These are phyloP conservation scores for Adiantum capillusveneris DNA, from an alignment of 75 land plant genomes.

Conservation along the genomic window DNA sequence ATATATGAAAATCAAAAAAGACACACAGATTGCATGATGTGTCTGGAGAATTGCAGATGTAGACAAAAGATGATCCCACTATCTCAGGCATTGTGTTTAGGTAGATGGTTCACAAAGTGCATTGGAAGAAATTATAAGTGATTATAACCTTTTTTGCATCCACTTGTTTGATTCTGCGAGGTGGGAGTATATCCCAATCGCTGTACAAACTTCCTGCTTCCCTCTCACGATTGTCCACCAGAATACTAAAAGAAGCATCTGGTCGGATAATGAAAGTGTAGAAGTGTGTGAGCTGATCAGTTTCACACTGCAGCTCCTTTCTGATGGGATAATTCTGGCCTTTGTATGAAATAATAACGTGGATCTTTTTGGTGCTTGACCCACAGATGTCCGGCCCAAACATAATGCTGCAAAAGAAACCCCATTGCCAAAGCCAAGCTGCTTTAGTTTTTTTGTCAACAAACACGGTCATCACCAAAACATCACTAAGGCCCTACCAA, in stretches of 20 bases:
- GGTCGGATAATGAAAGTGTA: slow-evolving; percentile 67
- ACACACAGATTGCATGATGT: no score
- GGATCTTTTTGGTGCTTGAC: slow-evolving; percentile 57
- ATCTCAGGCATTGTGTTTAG: neutral
- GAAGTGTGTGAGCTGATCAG: slow-evolving; percentile 70
- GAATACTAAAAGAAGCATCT: slow-evolving; percentile 55
- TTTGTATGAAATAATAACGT: slow-evolving; percentile 58
- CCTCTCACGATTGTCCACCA: slow-evolving; percentile 48
- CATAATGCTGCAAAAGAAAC: slow-evolving; percentile 47
- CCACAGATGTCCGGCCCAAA: slow-evolving; percentile 77
- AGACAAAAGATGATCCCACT: neutral
- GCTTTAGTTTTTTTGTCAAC: no score
- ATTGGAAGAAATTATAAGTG: no score
- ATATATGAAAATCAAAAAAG: no score
- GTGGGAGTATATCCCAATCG: slow-evolving; percentile 97
- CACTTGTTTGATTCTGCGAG: slow-evolving; percentile 70
- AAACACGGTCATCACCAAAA: no score
- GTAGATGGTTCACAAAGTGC: no score
- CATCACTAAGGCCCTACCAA: no score
- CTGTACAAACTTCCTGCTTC: slow-evolving; percentile 75
- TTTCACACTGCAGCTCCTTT: slow-evolving; percentile 59
- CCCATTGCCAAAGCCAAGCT: no score
- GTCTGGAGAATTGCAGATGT: no score
- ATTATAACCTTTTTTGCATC: slow-evolving; percentile 88
- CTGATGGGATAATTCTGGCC: slow-evolving; percentile 69